Conservation (phyloP, 2,329 filamentous ascomycete species). For the Rhexocercosporidium sp. region DNA sequence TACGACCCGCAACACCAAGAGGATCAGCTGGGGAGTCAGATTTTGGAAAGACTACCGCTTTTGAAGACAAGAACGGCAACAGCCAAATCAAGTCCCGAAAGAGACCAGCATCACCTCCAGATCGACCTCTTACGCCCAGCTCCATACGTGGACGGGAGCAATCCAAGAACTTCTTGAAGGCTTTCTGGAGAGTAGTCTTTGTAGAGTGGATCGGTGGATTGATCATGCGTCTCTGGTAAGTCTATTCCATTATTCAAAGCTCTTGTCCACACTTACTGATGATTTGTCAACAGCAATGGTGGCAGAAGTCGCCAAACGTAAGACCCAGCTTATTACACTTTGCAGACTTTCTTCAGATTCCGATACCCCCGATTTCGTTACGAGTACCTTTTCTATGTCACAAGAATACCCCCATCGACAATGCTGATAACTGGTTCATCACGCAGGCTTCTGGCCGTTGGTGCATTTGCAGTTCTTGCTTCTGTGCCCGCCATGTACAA, state of each 20-base stretch:
- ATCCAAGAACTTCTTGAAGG: constrained; percentile 38
- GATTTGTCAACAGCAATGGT: constrained; percentile 23
- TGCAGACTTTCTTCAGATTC: neutral
- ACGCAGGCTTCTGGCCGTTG: constrained; percentile 36
- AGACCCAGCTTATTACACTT: constrained; percentile 27
- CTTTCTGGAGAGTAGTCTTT: constrained; percentile 43
- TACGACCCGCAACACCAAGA: constrained; percentile 33
- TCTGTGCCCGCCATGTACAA: constrained; percentile 37
- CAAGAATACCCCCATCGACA: constrained; percentile 9
- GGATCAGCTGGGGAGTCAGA: constrained; percentile 12
- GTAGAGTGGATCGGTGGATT: constrained; percentile 45
- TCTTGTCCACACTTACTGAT: neutral
- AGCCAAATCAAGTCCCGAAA: constrained; percentile 35
- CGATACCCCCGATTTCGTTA: constrained; percentile 7
- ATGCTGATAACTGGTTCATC: constrained; percentile 34
- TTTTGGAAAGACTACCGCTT: constrained; percentile 33
- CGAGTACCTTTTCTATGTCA: constrained; percentile 13
- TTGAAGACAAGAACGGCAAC: constrained; percentile 26
- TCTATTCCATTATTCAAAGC: neutral
- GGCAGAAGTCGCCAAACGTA: constrained; percentile 36
- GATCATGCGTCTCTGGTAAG: constrained; percentile 34
- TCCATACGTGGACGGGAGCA: constrained; percentile 38
- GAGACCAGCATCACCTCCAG: constrained; percentile 25
- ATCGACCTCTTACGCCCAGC: constrained; percentile 38
- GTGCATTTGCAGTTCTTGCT: constrained; percentile 31